Percentiles rank a stretch among this genome's conserved stretches.
phyloP scores from a whole-genome alignment of 371 early-diverging fungal species.

The Lichtheimia ornata region DNA sequence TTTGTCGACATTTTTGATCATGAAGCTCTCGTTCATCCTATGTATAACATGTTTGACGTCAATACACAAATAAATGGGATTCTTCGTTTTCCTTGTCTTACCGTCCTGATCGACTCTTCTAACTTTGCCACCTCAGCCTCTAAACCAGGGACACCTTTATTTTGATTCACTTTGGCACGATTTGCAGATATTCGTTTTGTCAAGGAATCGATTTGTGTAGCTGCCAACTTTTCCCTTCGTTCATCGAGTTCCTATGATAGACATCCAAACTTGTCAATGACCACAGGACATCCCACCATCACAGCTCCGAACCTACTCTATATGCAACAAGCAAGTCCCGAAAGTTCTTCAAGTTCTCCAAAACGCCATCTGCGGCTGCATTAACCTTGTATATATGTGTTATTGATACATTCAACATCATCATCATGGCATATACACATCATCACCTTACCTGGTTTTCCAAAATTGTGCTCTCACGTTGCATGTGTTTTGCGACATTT shows the following conservation, averaged over 20 bases:
- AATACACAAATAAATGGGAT: conserved; percentile 13
- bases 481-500: conserved; percentile 62
- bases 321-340: conserved; percentile 70
- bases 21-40: conserved; percentile 94
- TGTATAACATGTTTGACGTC: conserved; percentile 47
- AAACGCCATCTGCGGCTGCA: conserved; percentile 46
- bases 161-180: conserved; percentile 40
- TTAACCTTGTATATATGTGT: conserved; percentile 18
- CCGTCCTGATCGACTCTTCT: conserved; percentile 35
- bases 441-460: conserved; percentile 52
- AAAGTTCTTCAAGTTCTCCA: conserved; percentile 71
- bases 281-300: too few species aligned
- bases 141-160: conserved; percentile 46
- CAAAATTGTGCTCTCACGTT: conserved; percentile 49
- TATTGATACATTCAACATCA: not conserved
- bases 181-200: conserved; percentile 35
- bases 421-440: not conserved
- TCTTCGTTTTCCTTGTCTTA: conserved; percentile 15
- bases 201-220: conserved; percentile 39
- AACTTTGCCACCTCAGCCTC: conserved; percentile 43
- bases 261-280: not conserved
- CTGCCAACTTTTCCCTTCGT: conserved; percentile 31
- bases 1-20: conserved; percentile 40
- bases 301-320: conserved; percentile 36
- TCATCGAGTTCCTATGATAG: conserved; percentile 31